Conservation (phyloP, 371 early-diverging fungal genomes). For the Syncephalastrum sp. region DNA sequence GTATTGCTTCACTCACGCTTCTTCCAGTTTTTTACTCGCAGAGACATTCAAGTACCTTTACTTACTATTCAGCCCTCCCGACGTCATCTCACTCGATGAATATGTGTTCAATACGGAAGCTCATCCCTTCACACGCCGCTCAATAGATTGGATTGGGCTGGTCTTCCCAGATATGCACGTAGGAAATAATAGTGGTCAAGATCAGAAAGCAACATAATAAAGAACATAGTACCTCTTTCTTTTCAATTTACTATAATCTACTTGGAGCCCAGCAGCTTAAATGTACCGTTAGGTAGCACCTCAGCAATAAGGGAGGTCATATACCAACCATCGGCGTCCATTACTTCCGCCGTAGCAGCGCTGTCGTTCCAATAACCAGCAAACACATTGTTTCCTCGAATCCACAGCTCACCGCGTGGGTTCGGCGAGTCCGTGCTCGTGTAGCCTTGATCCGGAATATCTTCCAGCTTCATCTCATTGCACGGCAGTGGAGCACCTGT, state of each 20-base stretch:
- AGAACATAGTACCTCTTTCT: conserved; percentile 1
- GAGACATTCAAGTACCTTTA: conserved; percentile 91
- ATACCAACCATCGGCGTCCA: conserved; percentile 82
- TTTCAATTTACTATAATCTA: conserved; percentile 2
- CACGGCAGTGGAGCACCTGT: conserved; percentile 77
- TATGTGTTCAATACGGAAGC: conserved; percentile 78
- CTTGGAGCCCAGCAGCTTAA: conserved; percentile 57
- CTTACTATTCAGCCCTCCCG: conserved; percentile 64
- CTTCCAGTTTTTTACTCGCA: conserved; percentile 73
- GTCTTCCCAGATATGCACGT: too few relatives aligned
- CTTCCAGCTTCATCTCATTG: conserved; percentile 85
- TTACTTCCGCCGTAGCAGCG: conserved; percentile 41
- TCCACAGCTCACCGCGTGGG: conserved; percentile 74
- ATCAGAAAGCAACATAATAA: too few relatives aligned
- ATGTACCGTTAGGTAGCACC: conserved; percentile 63
- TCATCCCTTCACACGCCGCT: conserved; percentile 54
- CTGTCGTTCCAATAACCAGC: conserved; percentile 57
- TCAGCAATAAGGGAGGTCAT: conserved; percentile 81
- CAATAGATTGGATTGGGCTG: conserved; percentile 1
- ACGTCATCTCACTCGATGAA: conserved; percentile 67
- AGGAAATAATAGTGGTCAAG: too few relatives aligned
- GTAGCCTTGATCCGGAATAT: conserved; percentile 69
- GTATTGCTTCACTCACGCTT: neutral
- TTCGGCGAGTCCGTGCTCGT: conserved; percentile 67
- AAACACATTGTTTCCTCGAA: conserved; percentile 61